Base-by-base conservation (phyloP, 1,284 basidiomycete genomes). In the Cryptococcus depauperatus region DNA sequence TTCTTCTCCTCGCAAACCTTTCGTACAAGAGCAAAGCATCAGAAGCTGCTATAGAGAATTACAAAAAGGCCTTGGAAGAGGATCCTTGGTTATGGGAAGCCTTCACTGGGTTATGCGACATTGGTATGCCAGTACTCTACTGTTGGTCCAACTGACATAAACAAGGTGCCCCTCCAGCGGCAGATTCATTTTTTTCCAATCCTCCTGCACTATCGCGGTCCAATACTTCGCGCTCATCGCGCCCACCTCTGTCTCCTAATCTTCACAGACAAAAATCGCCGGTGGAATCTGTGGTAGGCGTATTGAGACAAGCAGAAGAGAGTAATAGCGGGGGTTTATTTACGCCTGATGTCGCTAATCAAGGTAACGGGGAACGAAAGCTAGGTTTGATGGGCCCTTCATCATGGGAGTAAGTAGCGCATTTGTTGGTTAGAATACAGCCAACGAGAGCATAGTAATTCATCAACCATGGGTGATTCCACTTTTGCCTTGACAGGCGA, bases 11-110 rank as follows among this genome's bases (percentile, higher is more conserved):
- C 21, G 68, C 63, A 2, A 35, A 30, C 2, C 46, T 67, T 16
- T 62, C 56, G 3, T 51, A 56, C 26, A 65, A 62, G 41, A 56
- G 55, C 44, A 68, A 66, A 81, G 35, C 80, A 79, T 56, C 79
- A 77, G 62, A 83, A 79, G 27, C 76, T 77, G 90, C 91, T 13
- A 74, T 77, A 23, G 66, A 73, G 43, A 82, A 81, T 61, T 92
- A 85, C 64, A 75, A 76, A 29, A 77, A 81, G 48, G 86, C 88
- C 11, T 74, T 95, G 45, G 66, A 72, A 13, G 68, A 83, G 38
- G 83, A 90, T 65, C 85, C 86, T 19, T 80, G 87, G 70, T 71
- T 91, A 38, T 95, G 90, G 90, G 91, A 96, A 67, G 91, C 91
- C 1, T 88, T 92, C 62, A 85, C 88, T 55, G 89, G 86, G 0